Conservation (phyloP, 768 basidiomycete species). For the Lactarius evosmus region DNA sequence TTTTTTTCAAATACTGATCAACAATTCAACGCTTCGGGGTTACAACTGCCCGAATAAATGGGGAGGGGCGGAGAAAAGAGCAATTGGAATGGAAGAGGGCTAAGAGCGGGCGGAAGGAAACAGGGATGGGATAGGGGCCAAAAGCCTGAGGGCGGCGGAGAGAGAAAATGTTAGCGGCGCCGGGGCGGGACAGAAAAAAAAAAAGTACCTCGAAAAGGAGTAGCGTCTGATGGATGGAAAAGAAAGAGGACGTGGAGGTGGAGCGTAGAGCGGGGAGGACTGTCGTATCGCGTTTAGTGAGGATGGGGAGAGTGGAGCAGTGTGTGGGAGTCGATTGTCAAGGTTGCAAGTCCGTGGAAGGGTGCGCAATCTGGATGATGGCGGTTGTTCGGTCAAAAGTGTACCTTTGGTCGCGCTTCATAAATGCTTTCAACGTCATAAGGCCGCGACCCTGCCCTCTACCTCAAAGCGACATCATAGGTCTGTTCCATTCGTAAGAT, state of each 20-base stretch:
- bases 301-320: not conserved
- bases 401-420: slow-evolving; percentile 15
- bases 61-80: not conserved
- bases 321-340: slow-evolving; percentile 11
- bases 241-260: not conserved
- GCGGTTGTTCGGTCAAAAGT: not conserved
- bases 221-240: slow-evolving; percentile 8
- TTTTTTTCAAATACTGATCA: too few species aligned
- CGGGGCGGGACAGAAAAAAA: slow-evolving; percentile 1
- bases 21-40: too few species aligned
- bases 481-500: not conserved
- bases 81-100: not conserved
- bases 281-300: not conserved
- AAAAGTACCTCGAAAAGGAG: not conserved
- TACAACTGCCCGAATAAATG: too few species aligned
- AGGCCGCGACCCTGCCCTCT: slow-evolving; percentile 23
- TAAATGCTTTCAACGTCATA: slow-evolving; percentile 23
- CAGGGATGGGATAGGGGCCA: not conserved
- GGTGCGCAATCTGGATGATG: slow-evolving; percentile 20
- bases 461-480: slow-evolving; percentile 25
- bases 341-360: not conserved
- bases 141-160: not conserved
- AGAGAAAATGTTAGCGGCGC: slow-evolving; percentile 11
- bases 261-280: not conserved
- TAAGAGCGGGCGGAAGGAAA: slow-evolving; percentile 1